Base-by-base conservation (phyloP, 2,329 filamentous ascomycete genomes). In the Phialophora macrospora region DNA sequence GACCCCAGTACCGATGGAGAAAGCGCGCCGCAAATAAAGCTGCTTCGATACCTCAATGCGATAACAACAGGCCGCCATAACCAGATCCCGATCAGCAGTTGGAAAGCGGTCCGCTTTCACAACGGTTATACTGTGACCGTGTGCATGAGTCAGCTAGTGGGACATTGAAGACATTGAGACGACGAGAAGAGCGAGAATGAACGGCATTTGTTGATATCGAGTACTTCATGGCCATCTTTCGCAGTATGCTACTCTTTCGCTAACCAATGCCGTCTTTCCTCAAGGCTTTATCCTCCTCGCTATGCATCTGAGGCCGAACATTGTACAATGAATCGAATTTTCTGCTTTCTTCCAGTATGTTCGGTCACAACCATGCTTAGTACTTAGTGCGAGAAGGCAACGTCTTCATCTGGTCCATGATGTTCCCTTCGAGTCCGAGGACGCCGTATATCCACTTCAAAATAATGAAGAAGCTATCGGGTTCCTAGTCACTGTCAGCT, bases 401-500 rank as follows among this genome's bases (percentile, higher is more conserved):
- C 48, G 60, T 67, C 60, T 72, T 71, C 71, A 73, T 68, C 62
- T 72, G 71, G 22, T 73, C 71, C 67, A 70, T 68, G 38, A 71
- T 66, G 60, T 72, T 65, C 32, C 70, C 70, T 49, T 70, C 55
- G 32, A 73, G 41, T 17, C 70, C 72, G 51, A 73, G 61, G 26
- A 72, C 32, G 4, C 72, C 71, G 63, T 79, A 77, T 60, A 79
- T 68, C 75, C 76, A 80, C 62, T 74, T 75, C 63, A 79, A 76
- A 14, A 77, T 75, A 26, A 77, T 74, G 7, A 74, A 73, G 60
- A 80, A 73, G 54, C 75, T 79, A 51, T 77, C 70, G 0, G 88
- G 88, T 73, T 90, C 90, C 58, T 60, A 14, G 32, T 30, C 22
- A 44, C 8, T 22, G 56, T 51, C 3, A 59, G 24, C 4, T 12